Conservation (phyloP, 345 rosid species). For the Sonneratia caseolaris region DNA sequence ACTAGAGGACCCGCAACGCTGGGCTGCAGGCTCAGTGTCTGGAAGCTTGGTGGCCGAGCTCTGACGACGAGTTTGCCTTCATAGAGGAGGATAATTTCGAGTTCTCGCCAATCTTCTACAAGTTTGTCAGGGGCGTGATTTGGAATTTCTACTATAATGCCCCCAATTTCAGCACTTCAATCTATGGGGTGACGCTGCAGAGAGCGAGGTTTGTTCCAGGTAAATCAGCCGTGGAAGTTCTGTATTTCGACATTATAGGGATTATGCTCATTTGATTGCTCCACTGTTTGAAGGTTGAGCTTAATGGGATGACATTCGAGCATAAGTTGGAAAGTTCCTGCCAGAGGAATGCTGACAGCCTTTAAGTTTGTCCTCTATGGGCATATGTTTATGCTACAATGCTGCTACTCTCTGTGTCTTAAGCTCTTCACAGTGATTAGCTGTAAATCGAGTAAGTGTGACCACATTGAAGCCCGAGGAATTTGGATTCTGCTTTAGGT, state of each 20-base stretch:
- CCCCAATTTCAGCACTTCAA: constrained; percentile 39
- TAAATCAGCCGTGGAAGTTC: constrained; percentile 18
- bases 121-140: constrained; percentile 51
- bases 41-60: constrained; percentile 96
- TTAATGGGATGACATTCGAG: not conserved
- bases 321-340: not conserved
- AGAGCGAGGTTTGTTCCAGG: constrained; percentile 98
- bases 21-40: constrained; percentile 93
- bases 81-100: constrained; percentile 76
- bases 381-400: not conserved
- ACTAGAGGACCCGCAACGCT: constrained; percentile 65
- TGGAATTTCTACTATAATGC: constrained; percentile 41
- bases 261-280: not conserved
- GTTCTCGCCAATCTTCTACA: constrained; percentile 67
- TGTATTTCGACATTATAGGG: not conserved
- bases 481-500: not conserved
- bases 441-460: not conserved
- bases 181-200: constrained; percentile 89
- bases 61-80: constrained; percentile 78
- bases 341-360: not conserved
- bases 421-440: not conserved
- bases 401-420: not conserved
- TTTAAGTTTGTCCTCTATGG: not conserved
- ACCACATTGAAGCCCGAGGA: not conserved
- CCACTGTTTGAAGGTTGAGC: not conserved